Evolutionary conservation across 1,284 basidiomycete genomes (phyloP), one percentile per base, ranked within the genome.

Genomic region (Retiboletus flavoniger): DNA sequence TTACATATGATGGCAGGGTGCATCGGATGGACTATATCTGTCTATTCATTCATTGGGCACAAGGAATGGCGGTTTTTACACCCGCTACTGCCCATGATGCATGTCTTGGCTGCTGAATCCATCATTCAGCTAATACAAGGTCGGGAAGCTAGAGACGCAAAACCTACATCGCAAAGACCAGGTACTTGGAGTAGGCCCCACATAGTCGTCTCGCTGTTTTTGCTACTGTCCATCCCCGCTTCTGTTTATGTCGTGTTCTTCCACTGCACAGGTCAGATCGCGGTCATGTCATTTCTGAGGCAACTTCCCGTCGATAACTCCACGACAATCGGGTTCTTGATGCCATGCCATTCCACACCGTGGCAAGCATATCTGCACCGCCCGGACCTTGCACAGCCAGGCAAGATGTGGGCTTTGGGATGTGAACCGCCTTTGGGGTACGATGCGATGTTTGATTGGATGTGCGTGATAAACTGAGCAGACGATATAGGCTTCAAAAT

Each of bases 1-100:
- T 60, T 82, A 31, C 70, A 62, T 24, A 75, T 74, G 8, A 76
- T 91, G 62, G 71, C 85, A 0, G 75, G 74, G 2, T 75, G 83
- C 5, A 63, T 87, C 2, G 61, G 75, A 16, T 90, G 91, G 83
- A 87, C 87, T 0, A 72, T 89, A n/a, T 65, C 67, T 1, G 70
- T 87, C 7, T 91, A 95, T 65, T 98, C 96, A 1, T 65, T 89
- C 11, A 80, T 89, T 7, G 84, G 88, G 2, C 93, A 97, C 73
- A 99, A 98, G 63, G 97, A 99, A 76, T 98, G 95, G 89, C 79
- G 97, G 3, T 99, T 99, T 73, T 75, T 99, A 4, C 96, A 98
- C 62, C 95, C 95, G 0, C 68, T 98, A 4, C 76, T 98, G 1
- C 95, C 96, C 0, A 72, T 93, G n/a, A 74, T 97, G 40, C 86